Base-by-base conservation (phyloP, 257 asterid genomes). In the Penstemon davidsonii region DNA sequence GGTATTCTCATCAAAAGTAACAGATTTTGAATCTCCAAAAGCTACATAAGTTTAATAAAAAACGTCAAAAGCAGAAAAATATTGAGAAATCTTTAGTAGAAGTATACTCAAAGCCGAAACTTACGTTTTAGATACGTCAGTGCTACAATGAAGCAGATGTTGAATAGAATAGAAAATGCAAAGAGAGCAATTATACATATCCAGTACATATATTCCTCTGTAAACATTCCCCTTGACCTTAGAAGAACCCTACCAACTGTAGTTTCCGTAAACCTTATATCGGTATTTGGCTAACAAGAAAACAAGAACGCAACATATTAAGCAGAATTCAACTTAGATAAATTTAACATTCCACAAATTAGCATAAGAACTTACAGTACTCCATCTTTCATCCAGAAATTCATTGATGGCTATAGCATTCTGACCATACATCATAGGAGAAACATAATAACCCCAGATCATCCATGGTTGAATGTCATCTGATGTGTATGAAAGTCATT, bases 171-270 rank as follows among this genome's bases (percentile, higher is more conserved):
- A 5, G 99, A 93, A 64, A 93, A 93, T 0, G 82, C 97, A 66
- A 93, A 84, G 59, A 93, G 91, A 56, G 96, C 97, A 75, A 71
- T 40, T 19, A 93, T 70, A 53, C 96, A 93, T 39, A 89, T 60
- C 99, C 99, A 93, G 71, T 78, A 93, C 96, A 82, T 82, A 65
- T 86, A 74, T 37, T 90, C 99, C 69, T 86, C 88, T 13, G 74
- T 49, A 80, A 70, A 90, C 97, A 93, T 90, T 72, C 97, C 96
- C 84, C 97, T 87, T 65, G 83, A 41, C 73, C 72, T 86, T 45
- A 93, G 95, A 81, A 93, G 97, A 80, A 85, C 96, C 83, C 79
- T 83, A 7, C 99, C 99, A 15, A 90, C 96, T 38, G 99, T 93
- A 39, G 87, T 76, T 73, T 88, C 83, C 5, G 82, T 1, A 82